Evolutionary conservation across 768 basidiomycete genomes (phyloP), one percentile per base, ranked within the genome.

Genomic region (Cantharellus cinnabarinus): DNA sequence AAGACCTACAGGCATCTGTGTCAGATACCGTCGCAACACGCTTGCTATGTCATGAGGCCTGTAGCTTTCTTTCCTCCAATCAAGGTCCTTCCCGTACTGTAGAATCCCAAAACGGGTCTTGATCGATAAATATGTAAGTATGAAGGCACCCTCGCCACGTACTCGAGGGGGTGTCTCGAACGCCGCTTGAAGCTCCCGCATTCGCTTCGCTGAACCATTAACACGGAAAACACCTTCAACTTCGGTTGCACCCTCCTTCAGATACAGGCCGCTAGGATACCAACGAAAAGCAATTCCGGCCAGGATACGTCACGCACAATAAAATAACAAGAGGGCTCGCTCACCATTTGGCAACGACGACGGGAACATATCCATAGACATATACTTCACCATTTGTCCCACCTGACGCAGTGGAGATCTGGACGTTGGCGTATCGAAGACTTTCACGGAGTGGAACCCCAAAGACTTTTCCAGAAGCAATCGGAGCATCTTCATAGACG

Each of bases 1-100:
- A 51, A 44, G 4, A 79, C 87, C 69, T 66, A 93, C 93, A 40
- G 95, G 91, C 85, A 98, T 89, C 67, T 87, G 85, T 0, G 93
- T 98, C 56, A 99, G 79, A 70, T 89, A 99, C 73, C 94, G 74
- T 61, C 94, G 79, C 67, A 98, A 90, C 58, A 99, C 90, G 65
- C 88, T 95, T 20, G 94, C 94, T 56, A 95, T 90, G 68, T 99
- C 94, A 68, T 99, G 94, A 10, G 89, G 79, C n/a, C 85, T 94
- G 68, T 84, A 97, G 20, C 77, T 74, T 65, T 86, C 82, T 61
- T 79, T 73, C 66, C 81, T 83, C 91, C 94, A 97, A 64, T 95
- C 85, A 48, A 99, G 73, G 58, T 81, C 78, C 71, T 95, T 97
- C 61, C 94, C 94, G 65, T 89, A 99, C 91, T 94, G 66, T 58